Percentiles rank a stretch among this genome's conserved stretches.
phyloP scores from a whole-genome alignment of 2,329 filamentous ascomycete species.

The Grosmannia clavigera region DNA sequence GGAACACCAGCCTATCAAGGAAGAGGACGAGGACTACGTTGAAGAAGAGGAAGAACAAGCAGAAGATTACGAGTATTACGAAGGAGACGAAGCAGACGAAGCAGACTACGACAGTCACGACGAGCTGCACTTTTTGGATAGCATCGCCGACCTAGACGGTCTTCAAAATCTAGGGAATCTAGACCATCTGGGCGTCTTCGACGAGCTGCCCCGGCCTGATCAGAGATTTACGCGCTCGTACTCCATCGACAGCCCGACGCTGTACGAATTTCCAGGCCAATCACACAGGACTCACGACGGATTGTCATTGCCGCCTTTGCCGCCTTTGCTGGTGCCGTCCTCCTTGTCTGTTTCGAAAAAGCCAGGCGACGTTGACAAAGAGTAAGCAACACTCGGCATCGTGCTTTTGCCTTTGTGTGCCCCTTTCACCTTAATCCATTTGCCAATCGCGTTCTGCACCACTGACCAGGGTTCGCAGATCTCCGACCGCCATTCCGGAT shows the following conservation, averaged over 20 bases:
- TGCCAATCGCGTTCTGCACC: neutral
- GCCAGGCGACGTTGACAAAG: neutral
- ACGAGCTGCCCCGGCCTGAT: conserved; percentile 35
- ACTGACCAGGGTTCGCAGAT: neutral
- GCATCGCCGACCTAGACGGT: neutral
- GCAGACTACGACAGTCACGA: neutral
- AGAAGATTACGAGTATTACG: neutral
- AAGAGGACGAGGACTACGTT: neutral
- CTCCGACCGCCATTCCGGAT: neutral
- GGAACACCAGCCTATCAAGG: neutral
- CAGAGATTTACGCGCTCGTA: conserved; percentile 41
- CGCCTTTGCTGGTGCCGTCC: conserved; percentile 7
- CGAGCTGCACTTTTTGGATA: neutral
- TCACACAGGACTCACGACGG: neutral
- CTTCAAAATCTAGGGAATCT: neutral
- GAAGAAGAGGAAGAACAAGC: neutral
- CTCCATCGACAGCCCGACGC: conserved; percentile 47
- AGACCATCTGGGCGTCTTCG: conserved; percentile 14
- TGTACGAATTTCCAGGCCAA: conserved; percentile 42
- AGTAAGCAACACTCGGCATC: neutral
- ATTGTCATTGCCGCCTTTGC: neutral
- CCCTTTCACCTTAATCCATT: neutral
- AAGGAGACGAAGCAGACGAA: neutral
- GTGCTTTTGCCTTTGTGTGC: neutral
- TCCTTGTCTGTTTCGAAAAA: conserved; percentile 4